Evolutionary conservation across 306 rosid genomes (phyloP), one percentile per base, ranked within the genome.

Genomic region (Sindora glabra): DNA sequence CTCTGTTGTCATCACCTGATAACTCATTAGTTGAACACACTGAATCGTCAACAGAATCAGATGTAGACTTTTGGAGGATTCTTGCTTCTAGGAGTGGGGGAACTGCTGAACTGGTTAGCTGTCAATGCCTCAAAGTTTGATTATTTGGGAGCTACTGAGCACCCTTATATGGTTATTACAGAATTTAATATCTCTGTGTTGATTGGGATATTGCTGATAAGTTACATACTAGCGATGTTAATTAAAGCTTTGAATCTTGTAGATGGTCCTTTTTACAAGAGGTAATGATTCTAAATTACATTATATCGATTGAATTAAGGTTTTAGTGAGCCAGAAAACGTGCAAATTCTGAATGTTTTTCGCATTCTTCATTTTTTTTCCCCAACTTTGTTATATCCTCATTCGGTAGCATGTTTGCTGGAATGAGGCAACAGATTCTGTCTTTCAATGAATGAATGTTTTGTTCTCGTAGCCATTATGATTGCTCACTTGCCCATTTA

Each of bases 91-190:
- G 64, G 63, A 40, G 59, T 16, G 73, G 72, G 53, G 51, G 76
- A 61, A 58, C 73, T 11, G 55, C 70, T 34, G 76, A 78, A 63
- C 76, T 73, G 40, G 76, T 78, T 48, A 64, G 79, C 70, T 73
- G 83, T 51, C 79, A 73, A 64, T 52, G 70, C 63, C 79, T 78
- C 32, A 26, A 65, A 59, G 62, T 78, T 41, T 78, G 71, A 69
- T 10, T 14, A 30, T 11, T 10, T 61, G 25, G 21, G 61, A 17
- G 57, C 33, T 32, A 1, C n/a, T n/a, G 49, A 57, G 17, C 22
- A 22, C 32, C 56, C 41, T 56, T 12, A 15, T 25, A 24, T 25
- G 57, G 47, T 13, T 53, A 40, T n/a, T n/a, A n/a, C n/a, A n/a
- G n/a, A n/a, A n/a, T n/a, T 1, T 27, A 27, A 27, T 27, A 3